phyloP scores from a whole-genome alignment of 192 early-diverging fungal species.

The Coemansia sp. region DNA sequence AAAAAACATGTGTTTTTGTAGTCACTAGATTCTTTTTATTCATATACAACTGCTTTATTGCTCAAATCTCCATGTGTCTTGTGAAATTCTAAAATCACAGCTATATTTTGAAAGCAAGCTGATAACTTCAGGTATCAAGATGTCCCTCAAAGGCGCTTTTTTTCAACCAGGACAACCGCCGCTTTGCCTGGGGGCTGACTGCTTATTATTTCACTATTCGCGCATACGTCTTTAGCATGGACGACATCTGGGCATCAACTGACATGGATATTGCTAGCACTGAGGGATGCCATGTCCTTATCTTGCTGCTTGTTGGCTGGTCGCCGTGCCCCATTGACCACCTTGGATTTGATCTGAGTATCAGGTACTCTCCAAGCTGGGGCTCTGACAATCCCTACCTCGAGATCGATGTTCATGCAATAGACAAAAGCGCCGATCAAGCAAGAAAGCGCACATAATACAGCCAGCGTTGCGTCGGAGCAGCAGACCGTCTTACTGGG shows the following conservation, averaged over 20 bases:
- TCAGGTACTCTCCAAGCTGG: background rate
- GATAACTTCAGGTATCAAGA: too few relatives aligned
- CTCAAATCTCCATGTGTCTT: too few relatives aligned
- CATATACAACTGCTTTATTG: too few relatives aligned
- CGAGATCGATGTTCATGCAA: background rate
- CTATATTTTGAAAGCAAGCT: too few relatives aligned
- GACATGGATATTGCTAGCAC: background rate
- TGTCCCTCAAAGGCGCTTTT: background rate
- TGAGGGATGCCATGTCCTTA: background rate
- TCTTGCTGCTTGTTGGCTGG: constrained; percentile 11
- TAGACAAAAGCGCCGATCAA: too few relatives aligned
- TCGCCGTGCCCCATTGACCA: background rate
- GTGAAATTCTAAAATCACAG: too few relatives aligned
- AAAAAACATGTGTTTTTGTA: too few relatives aligned
- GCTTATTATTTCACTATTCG: background rate
- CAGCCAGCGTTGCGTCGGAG: too few relatives aligned
- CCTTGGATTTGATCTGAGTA: constrained; percentile 11
- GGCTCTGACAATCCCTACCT: background rate
- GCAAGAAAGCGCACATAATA: too few relatives aligned
- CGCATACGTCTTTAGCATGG: background rate
- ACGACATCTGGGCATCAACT: background rate
- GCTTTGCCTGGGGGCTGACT: constrained; percentile 20
- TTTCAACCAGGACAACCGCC: constrained; percentile 2
- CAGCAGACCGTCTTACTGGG: too few relatives aligned
- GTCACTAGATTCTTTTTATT: too few relatives aligned